These are phyloP conservation scores for Cornus controversa DNA, from an alignment of 148 eudicot species.

Conservation along the genomic window DNA sequence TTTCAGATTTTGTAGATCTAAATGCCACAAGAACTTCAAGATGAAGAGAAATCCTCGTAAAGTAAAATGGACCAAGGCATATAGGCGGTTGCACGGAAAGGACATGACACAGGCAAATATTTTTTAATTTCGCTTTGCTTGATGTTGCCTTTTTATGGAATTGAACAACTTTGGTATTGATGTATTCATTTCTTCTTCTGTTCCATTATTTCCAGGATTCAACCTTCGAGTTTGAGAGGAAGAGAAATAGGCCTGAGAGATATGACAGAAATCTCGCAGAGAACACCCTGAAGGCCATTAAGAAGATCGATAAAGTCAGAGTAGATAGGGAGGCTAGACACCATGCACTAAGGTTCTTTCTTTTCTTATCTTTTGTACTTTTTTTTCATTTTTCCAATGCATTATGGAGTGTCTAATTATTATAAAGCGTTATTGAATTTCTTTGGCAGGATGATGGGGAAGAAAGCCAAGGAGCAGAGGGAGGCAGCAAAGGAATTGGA, in stretches of 20 bases:
- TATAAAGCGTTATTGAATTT: too few relatives aligned
- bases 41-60: constrained; percentile 92
- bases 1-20: constrained; percentile 76
- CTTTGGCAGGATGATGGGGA: constrained; percentile 47
- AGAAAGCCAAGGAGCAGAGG: constrained; percentile 18
- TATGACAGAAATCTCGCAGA: constrained; percentile 60
- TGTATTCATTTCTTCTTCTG: neutral
- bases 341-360: constrained; percentile 36
- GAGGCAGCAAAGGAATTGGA: constrained; percentile 31
- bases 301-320: constrained; percentile 49
- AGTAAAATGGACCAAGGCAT: constrained; percentile 86
- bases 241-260: constrained; percentile 81
- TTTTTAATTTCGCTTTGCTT: neutral
- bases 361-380: neutral
- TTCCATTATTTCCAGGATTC: constrained; percentile 38
- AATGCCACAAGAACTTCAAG: constrained; percentile 87
- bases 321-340: constrained; percentile 34
- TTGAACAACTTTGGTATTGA: neutral
- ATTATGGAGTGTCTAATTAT: too few relatives aligned
- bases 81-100: constrained; percentile 72
- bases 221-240: constrained; percentile 86
- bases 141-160: too few relatives aligned
- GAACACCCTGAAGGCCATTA: constrained; percentile 60
- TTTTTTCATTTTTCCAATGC: neutral
- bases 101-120: constrained; percentile 75